Conservation (phyloP, 2,329 filamentous ascomycete genomes). For the Pseudogymnoascus sp. region DNA sequence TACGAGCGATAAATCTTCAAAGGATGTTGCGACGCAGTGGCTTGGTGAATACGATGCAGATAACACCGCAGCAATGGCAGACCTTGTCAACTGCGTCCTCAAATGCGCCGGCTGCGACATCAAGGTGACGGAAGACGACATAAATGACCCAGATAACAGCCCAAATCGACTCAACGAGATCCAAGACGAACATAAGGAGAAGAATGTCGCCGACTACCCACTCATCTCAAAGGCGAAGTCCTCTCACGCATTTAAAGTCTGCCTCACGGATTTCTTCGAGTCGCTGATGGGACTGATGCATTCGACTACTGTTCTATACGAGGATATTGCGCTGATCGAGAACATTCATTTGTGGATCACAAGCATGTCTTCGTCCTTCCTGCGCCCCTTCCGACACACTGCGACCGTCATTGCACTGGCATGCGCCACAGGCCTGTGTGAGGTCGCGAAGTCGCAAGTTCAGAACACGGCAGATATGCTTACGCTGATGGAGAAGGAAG, state of each 20-base stretch:
- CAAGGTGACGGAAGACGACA: constrained; percentile 71
- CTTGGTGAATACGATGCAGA: constrained; percentile 48
- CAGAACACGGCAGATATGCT: constrained; percentile 66
- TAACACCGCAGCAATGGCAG: constrained; percentile 46
- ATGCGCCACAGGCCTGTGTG: constrained; percentile 69
- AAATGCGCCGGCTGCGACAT: constrained; percentile 72
- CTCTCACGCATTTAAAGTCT: constrained; percentile 67
- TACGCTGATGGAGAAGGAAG: constrained; percentile 71
- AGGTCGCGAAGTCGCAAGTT: constrained; percentile 62
- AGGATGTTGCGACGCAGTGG: constrained; percentile 53
- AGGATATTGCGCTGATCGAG: constrained; percentile 68
- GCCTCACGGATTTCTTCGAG: constrained; percentile 71
- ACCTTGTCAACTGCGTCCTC: constrained; percentile 59
- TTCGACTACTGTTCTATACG: constrained; percentile 73
- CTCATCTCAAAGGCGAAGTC: constrained; percentile 75
- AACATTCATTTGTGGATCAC: constrained; percentile 86
- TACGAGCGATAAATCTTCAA: constrained; percentile 46
- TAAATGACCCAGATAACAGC: constrained; percentile 82
- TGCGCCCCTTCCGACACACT: constrained; percentile 89
- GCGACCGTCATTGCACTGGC: constrained; percentile 77
- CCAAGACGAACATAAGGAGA: constrained; percentile 78
- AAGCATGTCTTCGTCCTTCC: constrained; percentile 79
- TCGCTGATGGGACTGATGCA: constrained; percentile 70
- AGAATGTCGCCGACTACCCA: constrained; percentile 83
- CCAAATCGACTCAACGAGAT: constrained; percentile 71